Conservation (phyloP, 345 rosid species). For the Alliaria petiolata region DNA sequence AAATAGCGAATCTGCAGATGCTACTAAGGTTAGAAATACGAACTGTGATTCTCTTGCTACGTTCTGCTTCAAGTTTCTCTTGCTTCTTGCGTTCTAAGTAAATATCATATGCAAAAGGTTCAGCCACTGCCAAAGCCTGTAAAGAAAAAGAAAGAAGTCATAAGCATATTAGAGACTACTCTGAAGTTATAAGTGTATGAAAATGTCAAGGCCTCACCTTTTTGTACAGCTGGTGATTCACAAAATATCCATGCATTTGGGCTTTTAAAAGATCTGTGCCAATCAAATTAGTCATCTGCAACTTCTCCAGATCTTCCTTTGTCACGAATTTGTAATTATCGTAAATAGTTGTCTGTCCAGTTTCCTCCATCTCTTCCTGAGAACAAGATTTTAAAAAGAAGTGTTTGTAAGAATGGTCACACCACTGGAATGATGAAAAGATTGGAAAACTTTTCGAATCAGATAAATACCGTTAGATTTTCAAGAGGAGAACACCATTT, state of each 20-base stretch:
- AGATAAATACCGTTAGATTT: constrained; percentile 61
- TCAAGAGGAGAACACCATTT: constrained; percentile 87
- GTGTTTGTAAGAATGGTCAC: constrained; percentile 5
- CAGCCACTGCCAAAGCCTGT: constrained; percentile 64
- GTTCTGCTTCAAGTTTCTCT: constrained; percentile 56
- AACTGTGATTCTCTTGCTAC: constrained; percentile 70
- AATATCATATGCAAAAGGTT: constrained; percentile 66
- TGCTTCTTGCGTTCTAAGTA: constrained; percentile 60
- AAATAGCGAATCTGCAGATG: background rate
- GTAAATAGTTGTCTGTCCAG: constrained; percentile 70
- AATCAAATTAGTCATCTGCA: constrained; percentile 72
- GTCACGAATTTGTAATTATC: constrained; percentile 87
- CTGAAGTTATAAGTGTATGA: background rate
- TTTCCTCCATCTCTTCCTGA: constrained; percentile 97
- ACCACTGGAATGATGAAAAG: background rate
- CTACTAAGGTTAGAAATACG: constrained; percentile 23
- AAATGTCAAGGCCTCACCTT: constrained; percentile 44
- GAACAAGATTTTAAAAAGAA: constrained; percentile 17
- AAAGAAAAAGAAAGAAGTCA: constrained; percentile 1
- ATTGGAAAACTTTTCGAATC: background rate
- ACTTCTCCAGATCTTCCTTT: constrained; percentile 76
- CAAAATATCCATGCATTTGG: constrained; percentile 91
- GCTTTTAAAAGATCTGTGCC: constrained; percentile 93
- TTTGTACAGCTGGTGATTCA: constrained; percentile 67
- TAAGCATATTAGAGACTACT: constrained; percentile 2